Conservation (phyloP, 345 rosid genomes). For the Anacardium occidentale region DNA sequence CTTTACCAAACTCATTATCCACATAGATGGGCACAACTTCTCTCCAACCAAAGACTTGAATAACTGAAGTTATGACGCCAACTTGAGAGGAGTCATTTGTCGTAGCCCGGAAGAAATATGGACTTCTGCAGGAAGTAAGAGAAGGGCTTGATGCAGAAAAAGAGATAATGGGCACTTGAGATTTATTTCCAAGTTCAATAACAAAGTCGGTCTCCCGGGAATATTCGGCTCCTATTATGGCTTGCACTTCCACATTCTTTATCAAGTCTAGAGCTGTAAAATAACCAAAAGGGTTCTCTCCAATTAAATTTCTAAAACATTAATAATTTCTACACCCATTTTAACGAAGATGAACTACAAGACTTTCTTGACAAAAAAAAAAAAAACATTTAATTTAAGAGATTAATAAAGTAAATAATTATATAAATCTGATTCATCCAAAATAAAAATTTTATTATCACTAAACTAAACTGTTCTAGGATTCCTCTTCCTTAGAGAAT, state of each 20-base stretch:
- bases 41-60: conserved; percentile 51
- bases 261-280: conserved; percentile 49
- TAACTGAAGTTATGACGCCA: conserved; percentile 34
- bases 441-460: too few relatives aligned
- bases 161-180: conserved; percentile 44
- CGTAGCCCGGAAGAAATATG: conserved; percentile 50
- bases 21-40: conserved; percentile 50
- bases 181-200: conserved; percentile 39
- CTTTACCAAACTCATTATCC: conserved; percentile 45
- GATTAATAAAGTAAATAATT: too few relatives aligned
- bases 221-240: conserved; percentile 35
- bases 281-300: neutral
- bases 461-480: too few relatives aligned
- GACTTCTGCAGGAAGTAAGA: conserved; percentile 34
- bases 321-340: too few relatives aligned
- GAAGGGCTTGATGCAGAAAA: conserved; percentile 52
- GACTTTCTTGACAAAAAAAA: too few relatives aligned
- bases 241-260: conserved; percentile 37
- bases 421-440: too few relatives aligned
- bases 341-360: too few relatives aligned
- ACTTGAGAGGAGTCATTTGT: conserved; percentile 45
- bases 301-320: too few relatives aligned
- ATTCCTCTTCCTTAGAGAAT: too few relatives aligned
- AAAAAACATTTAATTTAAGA: too few relatives aligned
- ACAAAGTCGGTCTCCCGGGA: conserved; percentile 26